Percentiles rank a stretch among this genome's conserved stretches.
phyloP scores from a whole-genome alignment of 352 stramenopile species.

The Pythium vanterpoolii region DNA sequence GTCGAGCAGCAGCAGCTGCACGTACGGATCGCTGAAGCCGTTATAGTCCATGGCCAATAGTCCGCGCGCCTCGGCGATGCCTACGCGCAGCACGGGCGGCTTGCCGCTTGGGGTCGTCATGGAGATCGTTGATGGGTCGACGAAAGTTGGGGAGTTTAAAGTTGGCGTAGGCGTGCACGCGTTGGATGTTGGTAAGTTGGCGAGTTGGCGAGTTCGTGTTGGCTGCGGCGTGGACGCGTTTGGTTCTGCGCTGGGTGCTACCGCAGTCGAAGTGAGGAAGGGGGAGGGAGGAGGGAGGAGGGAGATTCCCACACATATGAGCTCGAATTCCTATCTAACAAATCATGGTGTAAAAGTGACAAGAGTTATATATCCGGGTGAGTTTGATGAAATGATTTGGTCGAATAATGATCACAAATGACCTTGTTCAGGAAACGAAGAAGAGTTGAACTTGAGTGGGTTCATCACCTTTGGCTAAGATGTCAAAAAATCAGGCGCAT shows the following conservation, averaged over 20 bases:
- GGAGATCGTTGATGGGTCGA: not conserved
- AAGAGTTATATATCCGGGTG: not conserved
- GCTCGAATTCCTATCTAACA: not conserved
- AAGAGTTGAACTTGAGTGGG: slow-evolving; percentile 22
- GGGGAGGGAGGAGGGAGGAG: not conserved
- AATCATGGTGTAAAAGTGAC: not conserved
- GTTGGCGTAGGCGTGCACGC: not conserved
- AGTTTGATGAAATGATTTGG: not conserved
- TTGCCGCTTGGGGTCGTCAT: slow-evolving; percentile 3
- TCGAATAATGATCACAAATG: not conserved
- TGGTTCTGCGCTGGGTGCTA: not conserved
- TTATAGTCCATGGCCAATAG: slow-evolving; percentile 65
- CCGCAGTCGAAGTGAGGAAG: not conserved
- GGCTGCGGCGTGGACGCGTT: not conserved
- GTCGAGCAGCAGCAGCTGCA: slow-evolving; percentile 53
- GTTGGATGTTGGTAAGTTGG: not conserved
- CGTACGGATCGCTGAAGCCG: slow-evolving; percentile 73
- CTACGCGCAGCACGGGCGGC: slow-evolving; percentile 28
- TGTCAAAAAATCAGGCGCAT: slow-evolving; percentile 20
- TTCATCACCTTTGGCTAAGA: not conserved
- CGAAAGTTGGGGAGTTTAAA: not conserved
- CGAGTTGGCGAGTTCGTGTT: not conserved
- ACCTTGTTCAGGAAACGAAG: slow-evolving; percentile 13
- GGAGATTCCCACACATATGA: not conserved
- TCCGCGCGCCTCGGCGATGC: slow-evolving; percentile 48